Percentiles rank a stretch among this genome's conserved stretches.
phyloP scores from a whole-genome alignment of 2,329 filamentous ascomycete genomes.

The Aspergillus hiratsukae region DNA sequence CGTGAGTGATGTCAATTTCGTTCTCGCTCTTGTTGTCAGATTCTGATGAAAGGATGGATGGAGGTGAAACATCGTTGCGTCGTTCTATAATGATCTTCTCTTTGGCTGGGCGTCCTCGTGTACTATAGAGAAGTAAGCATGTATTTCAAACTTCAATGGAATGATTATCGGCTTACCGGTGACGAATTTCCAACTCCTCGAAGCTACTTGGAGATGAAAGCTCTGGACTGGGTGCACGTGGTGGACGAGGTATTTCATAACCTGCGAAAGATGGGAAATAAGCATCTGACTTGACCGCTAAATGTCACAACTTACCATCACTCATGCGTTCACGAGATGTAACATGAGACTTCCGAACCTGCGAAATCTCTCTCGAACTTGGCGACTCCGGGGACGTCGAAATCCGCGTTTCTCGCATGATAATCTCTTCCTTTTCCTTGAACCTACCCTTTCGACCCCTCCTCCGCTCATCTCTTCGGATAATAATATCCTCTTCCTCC shows the following conservation, averaged over 20 bases:
- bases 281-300: background rate
- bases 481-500: constrained; percentile 28
- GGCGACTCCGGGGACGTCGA: constrained; percentile 46
- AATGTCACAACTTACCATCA: constrained; percentile 57
- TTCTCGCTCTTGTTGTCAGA: constrained; percentile 19
- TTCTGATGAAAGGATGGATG: constrained; percentile 24
- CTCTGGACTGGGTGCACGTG: constrained; percentile 26
- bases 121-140: background rate
- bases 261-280: constrained; percentile 16
- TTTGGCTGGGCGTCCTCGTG: constrained; percentile 49
- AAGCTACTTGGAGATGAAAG: constrained; percentile 33
- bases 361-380: constrained; percentile 58
- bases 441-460: constrained; percentile 13
- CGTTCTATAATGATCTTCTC: constrained; percentile 61
- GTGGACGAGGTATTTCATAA: constrained; percentile 20
- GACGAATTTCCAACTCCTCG: constrained; percentile 54
- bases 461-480: constrained; percentile 25
- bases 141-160: background rate
- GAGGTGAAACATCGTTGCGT: constrained; percentile 41
- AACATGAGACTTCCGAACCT: constrained; percentile 68
- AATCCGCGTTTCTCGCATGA: constrained; percentile 28
- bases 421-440: constrained; percentile 37
- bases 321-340: constrained; percentile 69
- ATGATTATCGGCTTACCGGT: constrained; percentile 38
- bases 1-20: constrained; percentile 17